Percentiles rank a stretch among this genome's conserved stretches.
Conservation (phyloP, 805 yeast genomes). For the Cyberlindnera misumaiensis region DNA sequence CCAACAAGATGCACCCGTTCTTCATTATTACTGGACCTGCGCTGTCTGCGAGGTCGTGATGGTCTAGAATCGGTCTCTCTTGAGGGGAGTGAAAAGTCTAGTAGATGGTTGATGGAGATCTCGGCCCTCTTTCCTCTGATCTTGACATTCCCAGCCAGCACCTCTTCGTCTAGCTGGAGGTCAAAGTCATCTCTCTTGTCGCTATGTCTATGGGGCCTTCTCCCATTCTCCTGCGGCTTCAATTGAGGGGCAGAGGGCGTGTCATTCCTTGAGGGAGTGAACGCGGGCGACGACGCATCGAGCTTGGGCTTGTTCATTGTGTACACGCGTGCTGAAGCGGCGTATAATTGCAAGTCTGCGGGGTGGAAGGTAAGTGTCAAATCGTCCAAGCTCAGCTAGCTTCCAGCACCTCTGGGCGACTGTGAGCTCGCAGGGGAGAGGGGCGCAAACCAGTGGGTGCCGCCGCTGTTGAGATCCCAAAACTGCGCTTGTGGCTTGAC, state of each 20-base stretch:
- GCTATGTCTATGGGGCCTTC: neutral
- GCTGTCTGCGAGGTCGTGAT: constrained; percentile 13
- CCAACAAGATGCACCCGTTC: constrained; percentile 49
- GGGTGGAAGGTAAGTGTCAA: neutral
- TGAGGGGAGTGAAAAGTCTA: constrained; percentile 50
- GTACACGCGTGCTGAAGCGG: no score
- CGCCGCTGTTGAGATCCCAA: no score
- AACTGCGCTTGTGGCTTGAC: no score
- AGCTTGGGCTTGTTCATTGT: neutral
- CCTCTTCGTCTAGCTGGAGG: constrained; percentile 4
- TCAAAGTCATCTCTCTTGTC: neutral
- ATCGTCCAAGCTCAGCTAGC: neutral
- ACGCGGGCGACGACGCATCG: neutral
- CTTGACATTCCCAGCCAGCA: constrained; percentile 1
- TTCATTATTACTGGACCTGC: constrained; percentile 22
- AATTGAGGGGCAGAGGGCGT: constrained; percentile 7
- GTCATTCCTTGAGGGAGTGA: constrained; percentile 24
- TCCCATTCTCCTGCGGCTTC: constrained; percentile 15
- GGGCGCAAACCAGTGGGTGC: no score
- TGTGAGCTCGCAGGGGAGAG: no score
- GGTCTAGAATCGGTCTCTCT: constrained; percentile 6
- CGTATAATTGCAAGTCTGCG: neutral
- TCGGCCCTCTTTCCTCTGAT: constrained; percentile 36
- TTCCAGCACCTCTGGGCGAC: no score
- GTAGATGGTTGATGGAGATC: constrained; percentile 55